Percentiles rank a stretch among this genome's conserved stretches.
These are phyloP conservation scores for Citrus mangshanensis DNA, from an alignment of 345 rosid genomes.

Conservation along the genomic window DNA sequence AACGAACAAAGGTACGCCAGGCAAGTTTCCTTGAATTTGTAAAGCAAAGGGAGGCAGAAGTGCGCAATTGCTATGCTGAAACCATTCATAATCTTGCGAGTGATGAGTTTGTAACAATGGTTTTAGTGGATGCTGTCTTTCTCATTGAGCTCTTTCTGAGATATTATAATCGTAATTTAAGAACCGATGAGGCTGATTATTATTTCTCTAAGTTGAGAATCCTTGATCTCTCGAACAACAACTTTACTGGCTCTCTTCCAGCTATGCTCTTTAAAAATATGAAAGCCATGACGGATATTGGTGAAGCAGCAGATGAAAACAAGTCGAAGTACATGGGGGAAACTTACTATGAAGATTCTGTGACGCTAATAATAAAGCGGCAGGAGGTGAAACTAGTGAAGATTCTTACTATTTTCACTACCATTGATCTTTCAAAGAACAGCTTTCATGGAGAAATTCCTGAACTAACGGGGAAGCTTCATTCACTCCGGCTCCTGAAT, in stretches of 20 bases:
- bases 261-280: neutral
- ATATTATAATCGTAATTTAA: no score
- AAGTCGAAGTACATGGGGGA: neutral
- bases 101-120: no score
- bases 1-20: no score
- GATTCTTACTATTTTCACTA: neutral
- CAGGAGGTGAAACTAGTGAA: neutral
- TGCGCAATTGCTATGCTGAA: no score
- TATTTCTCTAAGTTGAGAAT: neutral
- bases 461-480: neutral
- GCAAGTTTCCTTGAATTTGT: no score
- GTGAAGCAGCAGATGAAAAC: neutral
- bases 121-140: no score
- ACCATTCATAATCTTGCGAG: no score
- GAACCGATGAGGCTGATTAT: neutral
- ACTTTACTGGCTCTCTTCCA: neutral
- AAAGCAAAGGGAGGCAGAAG: no score
- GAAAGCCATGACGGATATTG: neutral
- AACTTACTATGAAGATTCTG: neutral
- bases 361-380: neutral
- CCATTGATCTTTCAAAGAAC: neutral
- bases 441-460: neutral
- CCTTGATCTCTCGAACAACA: slow-evolving; percentile 5
- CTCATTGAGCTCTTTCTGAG: no score
- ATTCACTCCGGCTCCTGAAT: neutral